Evolutionary conservation across 345 rosid genomes (phyloP).

Genomic region (Lagerstroemia speciosa): DNA sequence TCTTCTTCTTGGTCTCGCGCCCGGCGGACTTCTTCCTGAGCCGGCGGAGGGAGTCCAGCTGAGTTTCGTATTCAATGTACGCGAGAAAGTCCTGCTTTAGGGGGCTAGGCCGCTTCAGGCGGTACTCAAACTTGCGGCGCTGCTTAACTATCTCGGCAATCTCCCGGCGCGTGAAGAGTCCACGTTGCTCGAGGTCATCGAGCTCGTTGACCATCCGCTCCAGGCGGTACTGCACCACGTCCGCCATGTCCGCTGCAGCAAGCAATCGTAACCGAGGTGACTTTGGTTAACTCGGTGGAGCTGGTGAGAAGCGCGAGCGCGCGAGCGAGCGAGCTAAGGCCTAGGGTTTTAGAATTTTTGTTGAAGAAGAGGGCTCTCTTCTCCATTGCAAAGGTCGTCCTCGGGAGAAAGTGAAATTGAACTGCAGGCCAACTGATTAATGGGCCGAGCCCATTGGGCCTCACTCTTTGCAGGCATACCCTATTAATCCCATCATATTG

Average conservation of each 20-base stretch:
- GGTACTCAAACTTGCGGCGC: slow-evolving; percentile 88
- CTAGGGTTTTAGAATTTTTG: slow-evolving; percentile 14
- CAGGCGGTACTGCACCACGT: slow-evolving; percentile 83
- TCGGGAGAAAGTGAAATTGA: neutral
- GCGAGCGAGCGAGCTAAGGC: neutral
- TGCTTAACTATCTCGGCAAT: slow-evolving; percentile 76
- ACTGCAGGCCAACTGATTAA: neutral
- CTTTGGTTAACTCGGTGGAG: neutral
- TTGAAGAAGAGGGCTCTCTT: neutral
- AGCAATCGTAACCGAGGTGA: neutral
- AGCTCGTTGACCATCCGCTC: slow-evolving; percentile 97
- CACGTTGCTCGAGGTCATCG: slow-evolving; percentile 72
- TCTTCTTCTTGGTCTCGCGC: slow-evolving; percentile 25
- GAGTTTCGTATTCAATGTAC: slow-evolving; percentile 72
- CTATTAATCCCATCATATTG: too few relatives aligned
- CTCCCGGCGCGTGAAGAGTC: slow-evolving; percentile 61
- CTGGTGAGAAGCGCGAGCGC: neutral
- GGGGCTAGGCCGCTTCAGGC: slow-evolving; percentile 82
- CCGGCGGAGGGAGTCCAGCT: slow-evolving; percentile 62
- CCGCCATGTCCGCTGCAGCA: slow-evolving; percentile 47
- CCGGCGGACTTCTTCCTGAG: slow-evolving; percentile 52
- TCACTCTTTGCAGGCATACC: too few relatives aligned
- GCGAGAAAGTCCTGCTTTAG: slow-evolving; percentile 74
- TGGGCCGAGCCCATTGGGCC: neutral
- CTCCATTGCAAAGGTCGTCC: too few relatives aligned